These are phyloP conservation scores for Pholiota microspora DNA, from an alignment of 768 basidiomycete genomes.

Conservation along the genomic window DNA sequence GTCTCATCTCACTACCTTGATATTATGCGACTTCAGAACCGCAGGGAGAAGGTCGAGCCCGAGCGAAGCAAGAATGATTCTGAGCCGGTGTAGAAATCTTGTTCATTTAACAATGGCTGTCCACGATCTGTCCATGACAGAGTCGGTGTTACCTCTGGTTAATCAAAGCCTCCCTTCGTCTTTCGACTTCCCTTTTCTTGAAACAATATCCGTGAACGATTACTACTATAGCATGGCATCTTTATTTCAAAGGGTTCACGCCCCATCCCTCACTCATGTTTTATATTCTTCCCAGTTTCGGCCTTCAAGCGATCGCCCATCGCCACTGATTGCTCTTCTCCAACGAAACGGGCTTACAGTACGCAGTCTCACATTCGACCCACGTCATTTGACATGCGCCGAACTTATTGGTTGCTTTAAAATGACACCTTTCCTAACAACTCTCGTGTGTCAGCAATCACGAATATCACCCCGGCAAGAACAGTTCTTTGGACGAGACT, in stretches of 20 bases:
- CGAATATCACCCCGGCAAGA: neutral
- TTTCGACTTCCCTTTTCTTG: conserved; percentile 8
- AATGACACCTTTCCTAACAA: neutral
- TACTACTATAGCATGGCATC: neutral
- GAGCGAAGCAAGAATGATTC: neutral
- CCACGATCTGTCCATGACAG: neutral
- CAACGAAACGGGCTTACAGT: neutral
- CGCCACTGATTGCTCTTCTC: conserved; percentile 7
- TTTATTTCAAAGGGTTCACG: neutral
- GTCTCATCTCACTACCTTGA: conserved; percentile 3
- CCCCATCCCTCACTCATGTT: conserved; percentile 1
- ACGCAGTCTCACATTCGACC: neutral
- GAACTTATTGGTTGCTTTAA: neutral
- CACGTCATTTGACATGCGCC: neutral
- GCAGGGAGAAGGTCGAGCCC: neutral
- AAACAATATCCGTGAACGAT: conserved; percentile 7
- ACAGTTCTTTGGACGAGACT: no score
- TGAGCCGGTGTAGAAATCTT: conserved; percentile 4
- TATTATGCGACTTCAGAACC: neutral
- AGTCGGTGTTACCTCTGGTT: no score
- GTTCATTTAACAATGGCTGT: conserved; percentile 4
- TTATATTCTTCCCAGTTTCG: conserved; percentile 2
- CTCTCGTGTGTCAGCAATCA: neutral
- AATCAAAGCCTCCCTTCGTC: no score
- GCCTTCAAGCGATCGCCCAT: neutral